Percentiles rank a stretch among this genome's conserved stretches.
phyloP scores from a whole-genome alignment of 495 filamentous ascomycete species.

The Xylaria telfairii region DNA sequence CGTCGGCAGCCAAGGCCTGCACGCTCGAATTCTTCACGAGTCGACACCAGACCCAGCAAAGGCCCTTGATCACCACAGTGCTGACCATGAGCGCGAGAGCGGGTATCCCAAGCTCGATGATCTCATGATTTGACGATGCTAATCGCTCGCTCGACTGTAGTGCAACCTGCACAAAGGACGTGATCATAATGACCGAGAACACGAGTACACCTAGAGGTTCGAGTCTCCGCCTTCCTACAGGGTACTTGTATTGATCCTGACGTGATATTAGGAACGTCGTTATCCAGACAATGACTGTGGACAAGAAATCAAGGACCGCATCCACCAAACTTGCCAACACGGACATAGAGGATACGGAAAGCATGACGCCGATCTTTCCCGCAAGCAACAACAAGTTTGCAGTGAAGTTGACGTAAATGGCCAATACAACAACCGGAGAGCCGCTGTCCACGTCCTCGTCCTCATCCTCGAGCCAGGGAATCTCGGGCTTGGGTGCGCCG shows the following conservation, averaged over 20 bases:
- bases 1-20: conserved; percentile 68
- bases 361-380: conserved; percentile 80
- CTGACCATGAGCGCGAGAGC: conserved; percentile 81
- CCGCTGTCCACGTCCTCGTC: conserved; percentile 64
- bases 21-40: conserved; percentile 87
- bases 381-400: conserved; percentile 80
- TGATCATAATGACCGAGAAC: conserved; percentile 85
- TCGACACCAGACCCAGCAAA: conserved; percentile 92
- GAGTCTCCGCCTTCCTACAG: conserved; percentile 74
- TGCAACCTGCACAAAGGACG: conserved; percentile 84
- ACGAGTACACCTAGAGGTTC: conserved; percentile 82
- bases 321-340: conserved; percentile 90
- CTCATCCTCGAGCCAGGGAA: conserved; percentile 59
- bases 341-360: conserved; percentile 82
- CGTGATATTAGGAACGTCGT: conserved; percentile 77
- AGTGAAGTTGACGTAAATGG: conserved; percentile 85
- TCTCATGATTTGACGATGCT: conserved; percentile 64
- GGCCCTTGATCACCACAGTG: conserved; percentile 80
- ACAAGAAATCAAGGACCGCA: conserved; percentile 84
- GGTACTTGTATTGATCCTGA: conserved; percentile 82
- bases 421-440: conserved; percentile 72
- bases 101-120: conserved; percentile 74
- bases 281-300: conserved; percentile 84
- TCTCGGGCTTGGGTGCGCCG: conserved; percentile 49
- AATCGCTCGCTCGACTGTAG: conserved; percentile 74